Base-by-base conservation (phyloP, 2,329 filamentous ascomycete genomes). In the Aspergillus ruber region DNA sequence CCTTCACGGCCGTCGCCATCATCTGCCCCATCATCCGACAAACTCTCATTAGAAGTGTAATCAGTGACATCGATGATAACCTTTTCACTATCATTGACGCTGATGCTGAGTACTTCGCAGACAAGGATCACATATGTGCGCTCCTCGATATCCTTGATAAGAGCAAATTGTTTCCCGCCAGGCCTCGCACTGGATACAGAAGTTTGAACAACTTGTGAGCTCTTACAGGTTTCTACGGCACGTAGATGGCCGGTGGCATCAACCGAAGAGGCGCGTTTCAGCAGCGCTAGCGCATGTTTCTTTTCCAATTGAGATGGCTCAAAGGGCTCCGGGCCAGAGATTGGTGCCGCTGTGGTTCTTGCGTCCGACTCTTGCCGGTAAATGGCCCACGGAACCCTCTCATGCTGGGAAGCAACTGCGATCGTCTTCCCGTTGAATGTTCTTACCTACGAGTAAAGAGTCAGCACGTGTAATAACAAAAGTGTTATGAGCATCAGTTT, bases 41-140 rank as follows among this genome's bases (percentile, higher is more conserved):
- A 82, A 1, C 59, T 50, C 0, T 73, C 60, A 58, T 96, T 88
- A 44, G 80, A 70, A 0, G 89, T 94, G 64, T 90, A 95, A 66
- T 96, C 90, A 0, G 87, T 86, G 15, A 95, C 71, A 73, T 90
- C 90, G 0, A 95, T 54, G 4, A 81, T 80, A 10, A 79, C 67
- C 48, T 68, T 78, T 21, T 77, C 74, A 41, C 56, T 57, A 35
- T 68, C 64, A 21, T 57, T 63, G 12, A 68, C 60, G 54, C 73
- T 80, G 0, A 76, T 70, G 54, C 77, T 82, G 42, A 90, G 77
- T 2, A 95, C 80, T 60, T 90, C 79, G 1, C 80, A 89, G 15
- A 88, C 72, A 1, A 94, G 62, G 61, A 95, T 82, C 57, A 78
- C 81, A 60, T 84, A 94, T 0, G 58, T 72, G 12, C 66, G 64